phyloP scores from a whole-genome alignment of 2,329 filamentous ascomycete genomes.

The Aspergillus sp. region DNA sequence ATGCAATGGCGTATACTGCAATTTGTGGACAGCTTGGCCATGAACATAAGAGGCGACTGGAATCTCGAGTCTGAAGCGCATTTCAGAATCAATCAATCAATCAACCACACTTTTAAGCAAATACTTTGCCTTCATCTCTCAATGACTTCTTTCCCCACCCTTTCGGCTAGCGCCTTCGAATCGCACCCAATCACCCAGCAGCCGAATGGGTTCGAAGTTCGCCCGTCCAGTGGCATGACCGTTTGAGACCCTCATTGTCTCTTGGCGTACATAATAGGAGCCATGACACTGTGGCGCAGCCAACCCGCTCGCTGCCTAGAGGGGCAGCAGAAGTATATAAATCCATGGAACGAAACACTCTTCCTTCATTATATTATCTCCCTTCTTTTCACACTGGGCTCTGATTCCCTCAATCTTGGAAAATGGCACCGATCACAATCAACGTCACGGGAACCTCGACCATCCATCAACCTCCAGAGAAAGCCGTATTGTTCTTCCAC shows the following conservation, averaged over 20 bases:
- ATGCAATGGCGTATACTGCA: too few relatives aligned
- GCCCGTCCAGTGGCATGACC: not conserved
- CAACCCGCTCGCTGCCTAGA: not conserved
- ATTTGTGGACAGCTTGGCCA: too few relatives aligned
- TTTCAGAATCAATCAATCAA: too few relatives aligned
- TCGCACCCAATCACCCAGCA: not conserved
- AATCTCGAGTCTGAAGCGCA: too few relatives aligned
- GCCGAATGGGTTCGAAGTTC: not conserved
- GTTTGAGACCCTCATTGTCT: not conserved
- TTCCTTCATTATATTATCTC: not conserved
- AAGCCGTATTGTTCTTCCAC: slow-evolving; percentile 5
- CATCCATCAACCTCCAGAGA: slow-evolving; percentile 10
- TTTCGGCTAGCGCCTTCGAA: not conserved
- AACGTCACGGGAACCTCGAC: slow-evolving; percentile 7
- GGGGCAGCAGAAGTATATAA: not conserved
- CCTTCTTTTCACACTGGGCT: not conserved
- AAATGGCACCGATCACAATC: slow-evolving; percentile 13
- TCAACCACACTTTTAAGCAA: not conserved
- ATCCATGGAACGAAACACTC: not conserved
- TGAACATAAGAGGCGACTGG: too few relatives aligned
- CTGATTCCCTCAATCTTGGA: not conserved
- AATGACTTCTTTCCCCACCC: not conserved
- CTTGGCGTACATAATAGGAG: not conserved
- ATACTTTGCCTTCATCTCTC: not conserved
- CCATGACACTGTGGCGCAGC: not conserved